Base-by-base conservation (phyloP, 768 basidiomycete species). In the Xerocomellus intermedius region DNA sequence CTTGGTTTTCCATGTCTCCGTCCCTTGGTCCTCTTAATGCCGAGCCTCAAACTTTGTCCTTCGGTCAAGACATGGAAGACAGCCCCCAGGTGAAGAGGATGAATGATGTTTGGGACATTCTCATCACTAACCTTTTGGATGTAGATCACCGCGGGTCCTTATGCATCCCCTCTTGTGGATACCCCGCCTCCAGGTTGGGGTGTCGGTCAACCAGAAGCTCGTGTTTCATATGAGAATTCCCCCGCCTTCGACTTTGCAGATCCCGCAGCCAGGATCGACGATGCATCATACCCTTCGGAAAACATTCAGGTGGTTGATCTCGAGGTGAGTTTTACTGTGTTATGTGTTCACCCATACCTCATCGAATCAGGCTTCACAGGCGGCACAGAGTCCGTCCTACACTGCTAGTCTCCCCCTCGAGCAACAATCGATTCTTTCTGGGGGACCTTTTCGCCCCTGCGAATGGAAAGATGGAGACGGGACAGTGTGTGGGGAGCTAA, bases 381-480 rank as follows among this genome's bases (percentile, higher is more conserved):
- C 4, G 17, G 7, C 13, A 10, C 53, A 45, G 26, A 24, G 2
- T 47, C 32, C 35, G 0, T 1, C 14, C 5, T n/a, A 14, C 8
- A 13, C n/a, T 10, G 8, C 16, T 3, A 14, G 4, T 16, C 19
- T 14, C 22, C 7, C 33, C 6, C n/a, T 7, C 24, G 43, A 35
- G 21, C 52, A 39, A 17, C 57, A 45, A 12, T 5, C 13, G 21
- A 24, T 9, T 0, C 26, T 14, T 7, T 28, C 36, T 8, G 32
- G 30, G 16, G 8, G 3, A 14, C 21, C 32, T 2, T 1, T 36
- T 26, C 0, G 13, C 19, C 1, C 0, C 2, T 67, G 66, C 35
- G 0, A 37, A 14, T 69, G 67, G 67, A 19, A 9, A 19, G 0
- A 13, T 3, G 37, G 5, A 9, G 30, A 51, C 5, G 58, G 56